Conservation (phyloP, 441 rosid genomes). For the Theobroma grandiflorum region DNA sequence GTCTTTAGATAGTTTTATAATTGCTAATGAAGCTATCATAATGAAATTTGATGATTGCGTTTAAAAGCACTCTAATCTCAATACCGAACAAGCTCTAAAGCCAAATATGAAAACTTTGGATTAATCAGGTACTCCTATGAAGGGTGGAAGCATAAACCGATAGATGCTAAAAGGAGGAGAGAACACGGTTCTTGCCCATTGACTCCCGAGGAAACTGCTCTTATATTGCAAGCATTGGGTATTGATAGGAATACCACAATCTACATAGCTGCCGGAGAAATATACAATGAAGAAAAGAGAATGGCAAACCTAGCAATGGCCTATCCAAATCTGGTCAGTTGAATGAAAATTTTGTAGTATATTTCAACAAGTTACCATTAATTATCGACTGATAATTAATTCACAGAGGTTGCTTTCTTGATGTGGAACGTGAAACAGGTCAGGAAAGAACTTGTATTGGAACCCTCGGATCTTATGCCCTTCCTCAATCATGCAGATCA, state of each 20-base stretch:
- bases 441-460: conserved; percentile 34
- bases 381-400: no score
- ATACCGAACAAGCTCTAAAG: background rate
- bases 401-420: no score
- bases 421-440: conserved; percentile 29
- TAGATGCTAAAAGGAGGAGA: conserved; percentile 35
- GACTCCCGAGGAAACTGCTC: conserved; percentile 45
- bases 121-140: conserved; percentile 34
- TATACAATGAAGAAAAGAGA: conserved; percentile 38
- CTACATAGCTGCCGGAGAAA: conserved; percentile 43
- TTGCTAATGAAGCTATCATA: no score
- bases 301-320: conserved; percentile 34
- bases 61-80: no score
- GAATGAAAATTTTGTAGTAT: background rate
- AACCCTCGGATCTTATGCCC: conserved; percentile 35
- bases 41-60: no score
- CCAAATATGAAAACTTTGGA: background rate
- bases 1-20: no score
- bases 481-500: conserved; percentile 45
- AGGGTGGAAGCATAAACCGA: conserved; percentile 38
- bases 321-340: conserved; percentile 45
- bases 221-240: conserved; percentile 37
- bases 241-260: conserved; percentile 35
- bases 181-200: conserved; percentile 39
- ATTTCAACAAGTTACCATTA: background rate